Base-by-base conservation (phyloP, 305 asterid species). In the Striga hermonthica region DNA sequence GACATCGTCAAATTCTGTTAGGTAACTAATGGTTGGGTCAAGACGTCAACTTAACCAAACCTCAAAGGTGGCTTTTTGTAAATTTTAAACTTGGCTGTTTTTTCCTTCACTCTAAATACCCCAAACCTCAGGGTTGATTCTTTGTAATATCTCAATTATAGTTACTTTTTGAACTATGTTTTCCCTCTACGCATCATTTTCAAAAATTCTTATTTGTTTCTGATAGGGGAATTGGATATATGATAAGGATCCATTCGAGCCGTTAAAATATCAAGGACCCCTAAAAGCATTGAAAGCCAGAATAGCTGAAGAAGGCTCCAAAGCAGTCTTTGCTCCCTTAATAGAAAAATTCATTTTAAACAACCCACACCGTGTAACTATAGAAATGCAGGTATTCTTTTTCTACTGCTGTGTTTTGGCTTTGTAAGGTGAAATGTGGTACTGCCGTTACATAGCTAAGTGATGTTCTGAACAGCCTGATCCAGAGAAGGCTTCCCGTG, bases 181-280 rank as follows among this genome's bases (percentile, higher is more conserved):
- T 22, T 22, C 31, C 31, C 31, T 22, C 31, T 22, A 43, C 52
- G 22, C 37, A 57, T 31, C 47, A 62, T 66, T 39, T 50, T 66
- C 65, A 74, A 60, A 43, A 48, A 41, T 59, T 73, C 65, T 72
- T 45, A 75, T 62, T 68, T 57, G 53, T 61, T n/a, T 73, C 10
- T 65, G 45, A 45, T 65, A 94, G 97, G 99, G 96, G 62, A 90
- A 93, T 73, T 94, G 99, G 99, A 74, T 90, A 71, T 94, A 90
- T 79, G 99, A 90, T 59, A 80, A 85, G 97, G 95, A 94, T 76
- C 99, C 99, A 7, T 93, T 90, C 34, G 87, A 83, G 81, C 99
- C 99, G 77, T 75, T 94, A 73, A 90, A 84, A 64, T 94, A 94
- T 78, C 95, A 94, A 79, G 86, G 78, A 68, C 96, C 97, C 45